phyloP scores from a whole-genome alignment of 2,329 filamentous ascomycete genomes.

The Fusarium hostae region DNA sequence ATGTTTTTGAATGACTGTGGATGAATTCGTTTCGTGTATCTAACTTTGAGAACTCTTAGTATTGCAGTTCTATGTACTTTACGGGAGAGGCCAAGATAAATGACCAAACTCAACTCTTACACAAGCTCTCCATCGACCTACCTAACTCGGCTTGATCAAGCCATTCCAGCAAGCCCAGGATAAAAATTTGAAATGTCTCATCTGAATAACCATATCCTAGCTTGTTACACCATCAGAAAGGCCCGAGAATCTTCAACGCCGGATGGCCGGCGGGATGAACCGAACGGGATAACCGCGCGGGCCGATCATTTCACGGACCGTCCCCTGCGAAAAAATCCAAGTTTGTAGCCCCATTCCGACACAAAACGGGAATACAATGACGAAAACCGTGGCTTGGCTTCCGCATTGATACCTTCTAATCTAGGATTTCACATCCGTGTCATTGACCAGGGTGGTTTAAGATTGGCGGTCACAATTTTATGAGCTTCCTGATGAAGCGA shows the following conservation, averaged over 20 bases:
- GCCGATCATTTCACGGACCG: neutral
- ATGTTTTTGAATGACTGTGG: neutral
- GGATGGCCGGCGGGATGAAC: no score
- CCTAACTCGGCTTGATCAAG: neutral
- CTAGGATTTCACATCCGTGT: neutral
- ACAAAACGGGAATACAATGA: neutral
- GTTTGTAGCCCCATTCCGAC: neutral
- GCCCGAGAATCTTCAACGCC: neutral
- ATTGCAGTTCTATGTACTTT: neutral
- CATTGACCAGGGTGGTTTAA: neutral
- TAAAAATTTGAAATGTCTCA: neutral
- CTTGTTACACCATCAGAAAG: neutral
- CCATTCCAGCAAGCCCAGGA: neutral
- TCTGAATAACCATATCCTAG: neutral
- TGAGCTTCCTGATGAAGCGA: neutral
- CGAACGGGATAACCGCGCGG: slow-evolving; percentile 13
- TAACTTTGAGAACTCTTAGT: neutral
- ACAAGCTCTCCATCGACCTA: neutral
- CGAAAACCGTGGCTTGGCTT: neutral
- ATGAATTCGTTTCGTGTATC: rapidly evolving
- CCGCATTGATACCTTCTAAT: neutral
- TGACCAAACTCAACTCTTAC: neutral
- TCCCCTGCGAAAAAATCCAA: neutral
- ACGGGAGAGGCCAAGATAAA: neutral
- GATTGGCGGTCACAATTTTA: neutral